phyloP scores from a whole-genome alignment of 2,329 filamentous ascomycete species.

The Coleophoma cylindrospora region DNA sequence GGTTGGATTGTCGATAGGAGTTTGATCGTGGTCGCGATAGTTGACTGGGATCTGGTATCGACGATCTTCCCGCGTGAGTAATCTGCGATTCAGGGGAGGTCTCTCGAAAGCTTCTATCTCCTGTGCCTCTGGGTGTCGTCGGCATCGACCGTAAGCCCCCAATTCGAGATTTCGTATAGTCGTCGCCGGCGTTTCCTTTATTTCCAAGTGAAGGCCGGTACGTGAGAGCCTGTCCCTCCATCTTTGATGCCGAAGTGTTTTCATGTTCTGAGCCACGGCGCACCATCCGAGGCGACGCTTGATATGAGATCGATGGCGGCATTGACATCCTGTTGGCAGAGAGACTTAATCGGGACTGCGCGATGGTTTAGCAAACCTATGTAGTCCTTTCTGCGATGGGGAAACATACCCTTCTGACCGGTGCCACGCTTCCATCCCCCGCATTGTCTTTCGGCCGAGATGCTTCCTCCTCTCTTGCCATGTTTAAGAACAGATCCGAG shows the following conservation, averaged over 20 bases:
- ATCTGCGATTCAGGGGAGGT: constrained; percentile 20
- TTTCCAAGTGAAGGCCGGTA: constrained; percentile 18
- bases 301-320: constrained; percentile 15
- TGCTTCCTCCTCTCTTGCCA: constrained; percentile 25
- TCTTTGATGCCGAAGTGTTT: constrained; percentile 9
- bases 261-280: constrained; percentile 24
- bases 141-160: constrained; percentile 18
- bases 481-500: constrained; percentile 25
- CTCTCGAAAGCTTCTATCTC: constrained; percentile 12
- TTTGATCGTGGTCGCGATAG: constrained; percentile 14
- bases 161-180: constrained; percentile 19
- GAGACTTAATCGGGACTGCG: constrained; percentile 17
- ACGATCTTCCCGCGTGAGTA: constrained; percentile 16
- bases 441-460: constrained; percentile 9
- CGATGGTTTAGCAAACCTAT: no score
- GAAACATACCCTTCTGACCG: constrained; percentile 9
- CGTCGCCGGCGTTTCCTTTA: constrained; percentile 11
- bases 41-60: constrained; percentile 14
- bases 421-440: constrained; percentile 6
- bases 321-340: constrained; percentile 18
- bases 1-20: constrained; percentile 26
- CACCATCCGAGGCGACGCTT: constrained; percentile 10
- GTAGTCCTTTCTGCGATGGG: no score
- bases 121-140: constrained; percentile 19
- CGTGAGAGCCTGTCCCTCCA: constrained; percentile 21